Conservation (phyloP, 345 rosid species). For the Alliaria petiolata region DNA sequence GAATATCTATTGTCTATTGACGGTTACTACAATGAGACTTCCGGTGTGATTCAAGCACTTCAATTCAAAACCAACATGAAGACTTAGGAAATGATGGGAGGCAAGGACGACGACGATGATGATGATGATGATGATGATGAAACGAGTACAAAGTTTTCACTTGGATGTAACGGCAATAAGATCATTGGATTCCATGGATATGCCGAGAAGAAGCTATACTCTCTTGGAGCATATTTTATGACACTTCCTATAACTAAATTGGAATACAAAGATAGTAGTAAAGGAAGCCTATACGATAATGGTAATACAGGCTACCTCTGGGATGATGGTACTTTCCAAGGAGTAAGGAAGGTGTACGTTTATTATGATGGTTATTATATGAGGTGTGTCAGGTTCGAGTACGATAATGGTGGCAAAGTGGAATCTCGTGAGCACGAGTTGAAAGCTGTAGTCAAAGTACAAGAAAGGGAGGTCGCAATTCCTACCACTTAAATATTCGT, state of each 20-base stretch:
- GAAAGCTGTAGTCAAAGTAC: too few relatives aligned
- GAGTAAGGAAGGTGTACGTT: background rate
- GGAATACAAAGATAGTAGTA: background rate
- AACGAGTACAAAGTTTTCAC: background rate
- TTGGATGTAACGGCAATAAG: background rate
- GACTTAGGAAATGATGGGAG: too few relatives aligned
- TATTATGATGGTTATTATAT: background rate
- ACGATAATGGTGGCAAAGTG: too few relatives aligned
- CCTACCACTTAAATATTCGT: too few relatives aligned
- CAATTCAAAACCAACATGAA: too few relatives aligned
- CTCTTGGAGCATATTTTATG: constrained; percentile 7
- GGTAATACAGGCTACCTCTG: background rate
- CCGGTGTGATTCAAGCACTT: too few relatives aligned
- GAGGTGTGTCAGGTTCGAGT: too few relatives aligned
- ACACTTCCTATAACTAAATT: background rate
- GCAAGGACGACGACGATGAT: too few relatives aligned
- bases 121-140: too few relatives aligned
- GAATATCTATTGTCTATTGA: background rate
- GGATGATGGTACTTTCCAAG: background rate
- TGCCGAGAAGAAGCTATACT: background rate
- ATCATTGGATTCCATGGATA: constrained; percentile 19
- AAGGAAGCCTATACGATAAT: too few relatives aligned
- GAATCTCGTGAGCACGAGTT: too few relatives aligned
- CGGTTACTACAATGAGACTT: too few relatives aligned
- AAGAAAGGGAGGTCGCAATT: background rate